These are phyloP conservation scores for Paraleonurus japonicus DNA, from an alignment of 257 asterid species.

Conservation along the genomic window DNA sequence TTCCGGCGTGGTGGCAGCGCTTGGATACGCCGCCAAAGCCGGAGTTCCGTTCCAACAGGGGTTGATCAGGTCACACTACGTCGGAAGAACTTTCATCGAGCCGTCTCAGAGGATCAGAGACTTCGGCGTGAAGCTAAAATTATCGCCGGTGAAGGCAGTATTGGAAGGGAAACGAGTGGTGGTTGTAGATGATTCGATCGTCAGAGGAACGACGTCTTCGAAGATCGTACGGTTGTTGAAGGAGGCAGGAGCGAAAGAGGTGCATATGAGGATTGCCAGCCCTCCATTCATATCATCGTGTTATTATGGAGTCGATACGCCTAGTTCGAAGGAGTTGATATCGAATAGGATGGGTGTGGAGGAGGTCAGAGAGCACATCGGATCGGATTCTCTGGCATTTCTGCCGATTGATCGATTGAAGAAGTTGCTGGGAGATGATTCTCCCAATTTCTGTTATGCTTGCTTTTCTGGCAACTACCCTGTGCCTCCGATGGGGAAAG, in stretches of 20 bases:
- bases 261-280: slow-evolving; percentile 92
- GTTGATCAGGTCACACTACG: slow-evolving; percentile 84
- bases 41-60: slow-evolving; percentile 95
- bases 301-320: slow-evolving; percentile 88
- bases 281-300: slow-evolving; percentile 89
- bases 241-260: slow-evolving; percentile 92
- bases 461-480: slow-evolving; percentile 84
- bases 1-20: slow-evolving; percentile 92
- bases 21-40: slow-evolving; percentile 83
- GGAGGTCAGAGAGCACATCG: slow-evolving; percentile 75
- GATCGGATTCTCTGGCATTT: slow-evolving; percentile 81
- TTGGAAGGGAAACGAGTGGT: slow-evolving; percentile 96
- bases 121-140: slow-evolving; percentile 85
- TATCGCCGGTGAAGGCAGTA: slow-evolving; percentile 81
- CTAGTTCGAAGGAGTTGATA: slow-evolving; percentile 72
- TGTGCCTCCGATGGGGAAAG: slow-evolving; percentile 69
- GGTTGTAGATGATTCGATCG: slow-evolving; percentile 95
- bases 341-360: slow-evolving; percentile 74
- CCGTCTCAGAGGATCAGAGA: slow-evolving; percentile 93
- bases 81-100: slow-evolving; percentile 90
- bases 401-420: slow-evolving; percentile 57
- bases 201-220: slow-evolving; percentile 86
- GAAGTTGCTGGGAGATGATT: slow-evolving; percentile 44
- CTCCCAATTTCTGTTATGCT: slow-evolving; percentile 60
- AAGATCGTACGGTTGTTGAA: slow-evolving; percentile 85